A percentile compares a stretch with the other conserved stretches of the same genome.
Evolutionary conservation across 805 yeast genomes (phyloP).

Genomic region (Starmerella bombi): DNA sequence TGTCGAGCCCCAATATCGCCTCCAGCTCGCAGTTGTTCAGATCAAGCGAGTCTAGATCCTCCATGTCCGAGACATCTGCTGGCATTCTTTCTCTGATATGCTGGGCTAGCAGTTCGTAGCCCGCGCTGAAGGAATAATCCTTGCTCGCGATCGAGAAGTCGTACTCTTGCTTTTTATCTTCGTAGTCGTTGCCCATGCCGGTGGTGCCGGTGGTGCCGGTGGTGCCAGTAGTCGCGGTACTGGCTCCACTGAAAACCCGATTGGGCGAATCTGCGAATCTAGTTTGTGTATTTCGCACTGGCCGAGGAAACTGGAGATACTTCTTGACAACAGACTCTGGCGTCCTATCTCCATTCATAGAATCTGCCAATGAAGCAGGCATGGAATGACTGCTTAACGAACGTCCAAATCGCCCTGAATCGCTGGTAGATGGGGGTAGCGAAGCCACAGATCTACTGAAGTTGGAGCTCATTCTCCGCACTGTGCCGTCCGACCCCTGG

Average conservation of each 20-base stretch:
- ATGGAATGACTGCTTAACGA: background rate
- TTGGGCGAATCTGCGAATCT: background rate
- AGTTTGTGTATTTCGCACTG: background rate
- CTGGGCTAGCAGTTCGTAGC: constrained; percentile 7
- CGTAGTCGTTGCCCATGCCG: background rate
- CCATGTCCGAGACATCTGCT: constrained; percentile 1
- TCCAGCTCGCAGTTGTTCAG: constrained; percentile 16
- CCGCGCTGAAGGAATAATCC: constrained; percentile 13
- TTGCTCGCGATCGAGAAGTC: constrained; percentile 6
- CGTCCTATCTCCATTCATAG: background rate
- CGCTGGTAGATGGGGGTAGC: too few species aligned
- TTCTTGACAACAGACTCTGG: background rate
- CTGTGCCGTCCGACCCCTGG: background rate
- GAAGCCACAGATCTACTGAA: too few species aligned
- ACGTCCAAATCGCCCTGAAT: background rate
- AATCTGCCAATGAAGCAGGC: background rate
- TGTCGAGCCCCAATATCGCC: constrained; percentile 17
- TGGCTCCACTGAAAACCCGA: background rate
- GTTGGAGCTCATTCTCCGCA: background rate
- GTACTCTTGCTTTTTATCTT: background rate
- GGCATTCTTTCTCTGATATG: constrained; percentile 10
- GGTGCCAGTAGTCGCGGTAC: too few species aligned
- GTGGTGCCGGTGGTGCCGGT: too few species aligned
- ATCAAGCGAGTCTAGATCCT: constrained; percentile 13
- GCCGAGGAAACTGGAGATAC: background rate